Base-by-base conservation (phyloP, 1,284 basidiomycete genomes). In the Neotropicomus parvogracilis region DNA sequence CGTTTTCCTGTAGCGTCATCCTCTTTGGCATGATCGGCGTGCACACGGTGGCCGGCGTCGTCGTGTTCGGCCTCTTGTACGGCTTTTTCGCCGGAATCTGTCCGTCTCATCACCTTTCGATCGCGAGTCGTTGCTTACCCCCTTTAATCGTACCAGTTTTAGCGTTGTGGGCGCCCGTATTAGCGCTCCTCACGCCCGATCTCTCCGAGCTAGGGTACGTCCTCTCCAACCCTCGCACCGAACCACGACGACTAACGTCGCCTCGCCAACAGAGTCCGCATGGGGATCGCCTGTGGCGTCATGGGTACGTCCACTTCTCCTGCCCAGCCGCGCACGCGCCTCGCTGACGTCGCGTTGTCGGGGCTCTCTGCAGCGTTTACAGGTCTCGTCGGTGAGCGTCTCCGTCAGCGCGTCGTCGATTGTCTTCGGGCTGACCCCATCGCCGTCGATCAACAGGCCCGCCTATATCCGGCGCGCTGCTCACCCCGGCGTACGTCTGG, bases 21-120 rank as follows among this genome's bases (percentile, higher is more conserved):
- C 55, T 65, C 21, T 59, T 67, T 35, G 57, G 68, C 14, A 59
- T 69, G 65, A 56, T 55, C 7, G 64, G 62, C 3, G 45, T 69
- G 19, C 52, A 49, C 31, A 69, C 55, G 5, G 35, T 58, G 0
- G 46, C 39, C 0, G 60, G 65, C 12, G 44, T 67, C 34, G 55
- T 68, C n/a, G 44, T 53, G 2, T 58, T 70, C 34, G 65, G 63
- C 5, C 20, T 69, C 20, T 36, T 51, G 8, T 75, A 67, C 54
- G 75, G 75, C 0, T 64, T 72, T 31, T 71, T 69, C 48, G 64
- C 70, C 1, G 75, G 75, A 4, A 55, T 59, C 16, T 66, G 73
- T 73, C 39, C 39, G 67, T 60, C 14, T 19, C 17, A 8, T 29
- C 17, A 3, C 16, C 7, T 27, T 28, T 4, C n/a, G 10, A 6